Evolutionary conservation across 2,329 filamentous ascomycete genomes (phyloP), one percentile per base, ranked within the genome.

Genomic region (Pezicula carpinea): DNA sequence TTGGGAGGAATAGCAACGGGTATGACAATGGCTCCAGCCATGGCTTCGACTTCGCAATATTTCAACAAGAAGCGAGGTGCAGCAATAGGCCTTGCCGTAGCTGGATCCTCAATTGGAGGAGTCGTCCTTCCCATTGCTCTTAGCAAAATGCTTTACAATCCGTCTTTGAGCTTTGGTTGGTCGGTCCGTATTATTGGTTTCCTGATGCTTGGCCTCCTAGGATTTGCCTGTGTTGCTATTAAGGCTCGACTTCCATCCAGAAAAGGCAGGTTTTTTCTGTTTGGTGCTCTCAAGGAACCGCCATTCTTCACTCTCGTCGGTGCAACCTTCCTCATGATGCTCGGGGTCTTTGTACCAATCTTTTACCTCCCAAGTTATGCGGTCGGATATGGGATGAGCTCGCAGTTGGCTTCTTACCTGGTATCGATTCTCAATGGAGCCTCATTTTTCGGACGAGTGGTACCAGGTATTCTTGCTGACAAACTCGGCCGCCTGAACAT

Each of bases 71-170:
- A 70, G 22, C 67, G 75, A 19, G 69, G 67, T 3, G 64, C 70
- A 4, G 75, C 74, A 7, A 64, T 74, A 51, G 76, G 75, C 1
- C 62, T 76, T 19, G 67, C 71, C 52, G 66, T 69, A 4, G 65
- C 71, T 2, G 75, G 74, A 2, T 72, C 69, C 19, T 72, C 70
- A 6, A 51, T 76, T 3, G 75, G 74, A 4, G 75, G 75, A 10
- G 74, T 84, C 17, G 71, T 82, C 29, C 75, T 81, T 43, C 80
- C 80, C 0, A 80, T 83, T 53, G 78, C 82, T 68, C 69, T 82
- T 10, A 64, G 69, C 3, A 70, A 71, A 23, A 62, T 84, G 36
- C 71, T 83, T 31, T 48, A 56, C 34, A 48, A 53, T 15, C 47
- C 46, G 13, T 50, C 44, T 1, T 40, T 67, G 11, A 50, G 57